Evolutionary conservation across 345 rosid genomes (phyloP), one percentile per base, ranked within the genome.

Genomic region (Acer campestre): DNA sequence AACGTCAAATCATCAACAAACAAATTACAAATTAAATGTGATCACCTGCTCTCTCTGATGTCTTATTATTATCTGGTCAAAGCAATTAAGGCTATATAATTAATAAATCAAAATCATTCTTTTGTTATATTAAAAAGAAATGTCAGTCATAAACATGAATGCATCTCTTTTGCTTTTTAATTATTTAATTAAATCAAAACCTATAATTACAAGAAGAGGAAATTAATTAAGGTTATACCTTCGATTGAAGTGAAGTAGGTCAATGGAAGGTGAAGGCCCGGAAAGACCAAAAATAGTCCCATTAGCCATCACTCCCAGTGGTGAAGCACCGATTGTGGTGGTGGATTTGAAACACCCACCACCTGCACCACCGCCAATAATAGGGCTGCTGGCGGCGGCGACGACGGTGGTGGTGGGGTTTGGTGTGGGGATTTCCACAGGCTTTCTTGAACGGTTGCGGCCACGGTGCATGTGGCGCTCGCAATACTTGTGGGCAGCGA

Each of bases 391-490:
- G 14, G 49, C 10, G 0, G 46, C 10, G 17, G 69, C 68, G 16
- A 70, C 68, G 16, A 70, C 38, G 67, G 76, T 64, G 7, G 78
- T 4, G 59, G 87, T 27, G 74, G 84, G 27, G n/a, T 74, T 78
- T 35, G 88, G 84, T 22, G 90, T 89, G 83, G 94, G 91, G 84
- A 87, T 84, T 92, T 95, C 99, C 98, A 94, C 98, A 91, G 96
- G 98, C 99, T 95, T 95, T 95, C 98, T 95, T 92, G 98, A 93
- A 93, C 98, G 98, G 92, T 92, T 95, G 87, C 97, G 97, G 92
- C 99, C 97, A 77, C 98, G 98, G 83, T 96, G 98, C 84, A 96
- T 88, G 90, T 96, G 99, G 95, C 99, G 98, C 90, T 96, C 97
- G 81, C 99, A 96, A 86, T 94, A 96, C 84, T 94, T 96, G 79